Evolutionary conservation across 768 basidiomycete species (phyloP).

Genomic region (Tulasnella sp.): DNA sequence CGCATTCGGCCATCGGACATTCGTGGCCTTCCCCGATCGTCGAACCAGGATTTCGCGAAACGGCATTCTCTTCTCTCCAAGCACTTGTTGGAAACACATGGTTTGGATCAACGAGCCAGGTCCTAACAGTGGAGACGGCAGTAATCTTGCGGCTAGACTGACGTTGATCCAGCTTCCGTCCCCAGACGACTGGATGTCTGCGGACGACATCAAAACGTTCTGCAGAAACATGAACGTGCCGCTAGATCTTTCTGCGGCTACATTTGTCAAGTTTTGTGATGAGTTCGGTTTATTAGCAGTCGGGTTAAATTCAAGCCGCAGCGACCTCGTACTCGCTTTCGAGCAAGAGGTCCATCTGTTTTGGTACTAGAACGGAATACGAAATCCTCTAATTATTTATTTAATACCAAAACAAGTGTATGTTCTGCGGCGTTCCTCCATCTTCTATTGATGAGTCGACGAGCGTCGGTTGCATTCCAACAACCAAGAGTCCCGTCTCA

Average conservation of each 20-base stretch:
- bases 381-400: not conserved
- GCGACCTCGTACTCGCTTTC: not conserved
- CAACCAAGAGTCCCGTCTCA: conserved; percentile 11
- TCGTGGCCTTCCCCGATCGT: not conserved
- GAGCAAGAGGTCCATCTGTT: not conserved
- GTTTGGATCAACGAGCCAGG: not conserved
- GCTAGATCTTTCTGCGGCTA: not conserved
- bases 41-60: not conserved
- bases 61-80: conserved; percentile 4
- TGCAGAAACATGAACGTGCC: not conserved
- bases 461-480: not conserved
- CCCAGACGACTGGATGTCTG: not conserved
- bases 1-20: not conserved
- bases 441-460: not conserved
- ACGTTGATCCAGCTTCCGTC: not conserved
- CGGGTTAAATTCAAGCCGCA: not conserved
- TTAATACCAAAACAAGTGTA: conserved; percentile 20
- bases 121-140: not conserved
- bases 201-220: not conserved
- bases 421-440: not conserved
- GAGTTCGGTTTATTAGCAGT: not conserved
- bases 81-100: not conserved
- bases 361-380: not conserved
- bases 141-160: not conserved
- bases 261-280: conserved; percentile 3